Conservation (phyloP, 2,329 filamentous ascomycete species). For the Fusarium pininemorale region DNA sequence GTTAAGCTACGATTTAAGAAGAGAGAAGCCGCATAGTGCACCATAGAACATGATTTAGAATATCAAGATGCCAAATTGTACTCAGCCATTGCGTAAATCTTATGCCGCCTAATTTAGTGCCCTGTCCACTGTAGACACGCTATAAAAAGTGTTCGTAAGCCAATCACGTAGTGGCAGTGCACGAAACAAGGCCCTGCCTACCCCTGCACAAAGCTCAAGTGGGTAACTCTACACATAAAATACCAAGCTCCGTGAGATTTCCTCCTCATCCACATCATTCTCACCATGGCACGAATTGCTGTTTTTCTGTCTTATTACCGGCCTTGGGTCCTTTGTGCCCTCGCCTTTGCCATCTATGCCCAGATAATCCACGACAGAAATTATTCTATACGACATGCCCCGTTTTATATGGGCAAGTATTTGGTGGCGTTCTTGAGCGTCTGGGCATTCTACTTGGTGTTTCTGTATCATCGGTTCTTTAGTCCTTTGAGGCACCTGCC, state of each 20-base stretch:
- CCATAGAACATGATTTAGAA: neutral
- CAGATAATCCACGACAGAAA: neutral
- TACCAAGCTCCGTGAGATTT: conserved; percentile 9
- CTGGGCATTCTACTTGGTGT: conserved; percentile 6
- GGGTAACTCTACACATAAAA: conserved; percentile 10
- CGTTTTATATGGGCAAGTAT: neutral
- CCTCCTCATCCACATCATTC: neutral
- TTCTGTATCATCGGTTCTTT: conserved; percentile 15
- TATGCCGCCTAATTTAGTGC: neutral
- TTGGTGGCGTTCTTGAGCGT: neutral
- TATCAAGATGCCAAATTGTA: neutral
- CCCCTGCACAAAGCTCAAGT: neutral
- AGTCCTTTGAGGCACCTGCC: conserved; percentile 17
- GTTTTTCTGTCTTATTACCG: conserved; percentile 19
- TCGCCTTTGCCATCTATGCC: neutral
- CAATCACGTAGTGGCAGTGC: neutral
- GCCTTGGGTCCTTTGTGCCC: conserved; percentile 14
- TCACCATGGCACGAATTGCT: conserved; percentile 9
- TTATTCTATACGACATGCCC: neutral
- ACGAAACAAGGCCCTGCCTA: neutral
- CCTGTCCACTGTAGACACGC: neutral
- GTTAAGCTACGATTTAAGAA: conserved; percentile 28
- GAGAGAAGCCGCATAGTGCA: neutral
- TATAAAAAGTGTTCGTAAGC: neutral
- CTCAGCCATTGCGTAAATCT: neutral